phyloP scores from a whole-genome alignment of 768 basidiomycete species.

The Mycena pura region DNA sequence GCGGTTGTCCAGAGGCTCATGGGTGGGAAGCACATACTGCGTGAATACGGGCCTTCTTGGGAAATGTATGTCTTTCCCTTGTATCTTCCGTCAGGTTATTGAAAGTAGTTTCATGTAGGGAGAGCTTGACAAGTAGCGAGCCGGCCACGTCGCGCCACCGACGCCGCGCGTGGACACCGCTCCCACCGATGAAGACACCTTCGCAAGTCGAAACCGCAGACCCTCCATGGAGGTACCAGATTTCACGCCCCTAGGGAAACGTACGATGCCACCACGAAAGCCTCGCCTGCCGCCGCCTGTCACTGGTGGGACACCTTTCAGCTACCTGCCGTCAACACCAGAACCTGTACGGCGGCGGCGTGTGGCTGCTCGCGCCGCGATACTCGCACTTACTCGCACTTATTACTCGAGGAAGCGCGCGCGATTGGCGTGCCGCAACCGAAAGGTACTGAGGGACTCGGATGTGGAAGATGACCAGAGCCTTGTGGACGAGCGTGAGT shows the following conservation, averaged over 20 bases:
- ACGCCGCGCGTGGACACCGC: constrained; percentile 31
- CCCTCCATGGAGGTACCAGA: constrained; percentile 54
- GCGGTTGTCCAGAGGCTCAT: constrained; percentile 60
- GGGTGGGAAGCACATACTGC: constrained; percentile 51
- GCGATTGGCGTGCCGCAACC: constrained; percentile 32
- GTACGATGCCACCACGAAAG: constrained; percentile 37
- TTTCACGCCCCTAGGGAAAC: constrained; percentile 55
- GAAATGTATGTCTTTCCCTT: constrained; percentile 50
- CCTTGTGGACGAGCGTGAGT: not conserved
- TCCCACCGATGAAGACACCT: constrained; percentile 21
- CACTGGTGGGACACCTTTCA: constrained; percentile 39
- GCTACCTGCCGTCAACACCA: constrained; percentile 34
- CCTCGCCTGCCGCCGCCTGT: constrained; percentile 29
- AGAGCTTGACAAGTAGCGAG: constrained; percentile 61
- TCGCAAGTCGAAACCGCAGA: constrained; percentile 14
- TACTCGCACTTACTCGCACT: too few relatives aligned
- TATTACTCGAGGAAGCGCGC: constrained; percentile 62
- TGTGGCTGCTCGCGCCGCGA: constrained; percentile 54
- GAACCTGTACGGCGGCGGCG: constrained; percentile 28
- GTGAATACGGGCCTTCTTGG: constrained; percentile 59
- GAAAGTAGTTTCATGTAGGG: constrained; percentile 41
- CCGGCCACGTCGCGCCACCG: constrained; percentile 63
- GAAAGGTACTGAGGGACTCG: constrained; percentile 3
- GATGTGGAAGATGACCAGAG: not conserved
- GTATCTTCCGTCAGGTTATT: constrained; percentile 1